These are phyloP conservation scores for Cyanodermella asteris DNA, from an alignment of 2,329 filamentous ascomycete genomes.

Conservation along the genomic window DNA sequence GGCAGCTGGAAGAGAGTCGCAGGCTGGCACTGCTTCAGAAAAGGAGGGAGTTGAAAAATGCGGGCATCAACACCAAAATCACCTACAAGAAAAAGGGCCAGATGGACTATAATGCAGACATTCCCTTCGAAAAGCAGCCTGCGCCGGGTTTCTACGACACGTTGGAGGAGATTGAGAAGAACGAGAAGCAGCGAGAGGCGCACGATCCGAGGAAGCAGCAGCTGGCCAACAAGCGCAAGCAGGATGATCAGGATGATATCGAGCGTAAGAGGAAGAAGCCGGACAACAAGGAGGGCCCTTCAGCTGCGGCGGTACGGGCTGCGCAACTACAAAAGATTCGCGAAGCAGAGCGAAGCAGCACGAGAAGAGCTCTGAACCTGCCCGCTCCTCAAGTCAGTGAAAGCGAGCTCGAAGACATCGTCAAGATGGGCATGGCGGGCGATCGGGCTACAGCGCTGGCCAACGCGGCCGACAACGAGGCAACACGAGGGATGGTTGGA, in stretches of 20 bases:
- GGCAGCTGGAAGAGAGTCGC: slow-evolving; percentile 85
- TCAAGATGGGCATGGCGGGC: slow-evolving; percentile 93
- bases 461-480: slow-evolving; percentile 58
- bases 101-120: slow-evolving; percentile 99
- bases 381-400: slow-evolving; percentile 85
- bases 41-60: slow-evolving; percentile 85
- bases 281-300: slow-evolving; percentile 61
- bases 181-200: slow-evolving; percentile 62
- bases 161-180: slow-evolving; percentile 52
- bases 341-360: slow-evolving; percentile 92
- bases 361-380: slow-evolving; percentile 60
- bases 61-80: slow-evolving; percentile 95
- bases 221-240: slow-evolving; percentile 78
- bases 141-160: slow-evolving; percentile 87
- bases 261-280: slow-evolving; percentile 70
- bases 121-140: slow-evolving; percentile 87
- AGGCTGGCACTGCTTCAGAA: slow-evolving; percentile 82
- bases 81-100: slow-evolving; percentile 77
- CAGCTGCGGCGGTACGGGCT: slow-evolving; percentile 75
- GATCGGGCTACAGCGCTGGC: slow-evolving; percentile 62
- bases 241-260: slow-evolving; percentile 58
- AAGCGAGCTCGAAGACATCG: slow-evolving; percentile 82
- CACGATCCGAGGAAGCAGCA: slow-evolving; percentile 91
- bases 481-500: slow-evolving; percentile 66
- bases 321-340: slow-evolving; percentile 86